Conservation (phyloP, 2,329 filamentous ascomycete species). For the Polytolypa hystricis region DNA sequence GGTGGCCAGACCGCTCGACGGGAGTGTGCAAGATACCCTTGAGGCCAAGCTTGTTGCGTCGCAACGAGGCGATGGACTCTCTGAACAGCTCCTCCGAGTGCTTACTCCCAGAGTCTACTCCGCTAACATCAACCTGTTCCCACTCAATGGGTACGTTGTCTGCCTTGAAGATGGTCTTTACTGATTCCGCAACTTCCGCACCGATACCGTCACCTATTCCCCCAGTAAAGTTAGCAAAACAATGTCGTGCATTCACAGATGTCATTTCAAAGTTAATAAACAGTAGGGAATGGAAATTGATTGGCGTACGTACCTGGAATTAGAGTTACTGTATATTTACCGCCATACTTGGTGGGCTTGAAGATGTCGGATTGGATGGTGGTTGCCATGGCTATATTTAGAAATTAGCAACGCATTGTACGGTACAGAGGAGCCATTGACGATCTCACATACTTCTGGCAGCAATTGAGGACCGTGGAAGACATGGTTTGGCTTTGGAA, state of each 20-base stretch:
- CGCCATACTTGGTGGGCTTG: conserved; percentile 97
- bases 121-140: conserved; percentile 95
- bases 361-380: conserved; percentile 92
- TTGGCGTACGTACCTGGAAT: conserved; percentile 74
- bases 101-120: conserved; percentile 73
- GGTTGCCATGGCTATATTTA: conserved; percentile 55
- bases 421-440: background rate
- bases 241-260: no score
- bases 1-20: conserved; percentile 90
- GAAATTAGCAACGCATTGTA: background rate
- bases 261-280: conserved; percentile 1
- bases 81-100: conserved; percentile 91
- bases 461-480: conserved; percentile 40
- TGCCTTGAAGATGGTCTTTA: conserved; percentile 99
- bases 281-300: background rate
- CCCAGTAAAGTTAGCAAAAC: background rate
- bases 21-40: conserved; percentile 99
- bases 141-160: conserved; percentile 98
- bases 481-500: conserved; percentile 35
- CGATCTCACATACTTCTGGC: conserved; percentile 41
- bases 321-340: conserved; percentile 97
- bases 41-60: conserved; percentile 96
- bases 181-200: conserved; percentile 92
- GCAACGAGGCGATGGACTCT: conserved; percentile 87
- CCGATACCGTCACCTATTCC: conserved; percentile 77